These are phyloP conservation scores for Mariannaea sp. DNA, from an alignment of 2,329 filamentous ascomycete genomes.

Conservation along the genomic window DNA sequence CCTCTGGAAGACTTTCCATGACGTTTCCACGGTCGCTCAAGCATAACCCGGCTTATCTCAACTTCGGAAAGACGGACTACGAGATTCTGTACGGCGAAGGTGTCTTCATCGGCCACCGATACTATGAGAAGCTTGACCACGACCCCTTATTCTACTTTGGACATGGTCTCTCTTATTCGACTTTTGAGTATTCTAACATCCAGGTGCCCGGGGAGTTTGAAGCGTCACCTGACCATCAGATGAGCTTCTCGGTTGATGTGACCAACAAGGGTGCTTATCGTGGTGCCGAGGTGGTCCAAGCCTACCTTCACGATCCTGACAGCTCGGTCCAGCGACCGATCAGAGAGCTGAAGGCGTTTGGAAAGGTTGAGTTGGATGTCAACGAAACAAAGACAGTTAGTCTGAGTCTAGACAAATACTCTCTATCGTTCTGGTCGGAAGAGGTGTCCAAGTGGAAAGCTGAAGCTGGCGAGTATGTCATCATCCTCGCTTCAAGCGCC, in stretches of 20 bases:
- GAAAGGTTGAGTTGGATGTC: conserved; percentile 6
- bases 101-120: conserved; percentile 70
- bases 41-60: conserved; percentile 70
- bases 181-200: conserved; percentile 57
- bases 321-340: conserved; percentile 4
- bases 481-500: conserved; percentile 29
- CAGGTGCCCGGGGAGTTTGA: background rate
- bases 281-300: conserved; percentile 14
- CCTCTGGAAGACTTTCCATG: conserved; percentile 12
- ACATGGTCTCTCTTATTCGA: conserved; percentile 44
- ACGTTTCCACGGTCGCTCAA: conserved; percentile 62
- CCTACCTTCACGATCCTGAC: conserved; percentile 12
- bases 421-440: conserved; percentile 10
- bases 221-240: background rate
- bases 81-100: conserved; percentile 71
- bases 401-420: conserved; percentile 6
- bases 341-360: conserved; percentile 19
- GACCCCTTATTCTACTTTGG: conserved; percentile 70
- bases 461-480: conserved; percentile 22
- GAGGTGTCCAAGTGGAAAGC: conserved; percentile 8
- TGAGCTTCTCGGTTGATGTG: conserved; percentile 4
- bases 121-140: conserved; percentile 66
- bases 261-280: conserved; percentile 2
- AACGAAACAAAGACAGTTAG: background rate
- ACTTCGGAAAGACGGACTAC: conserved; percentile 70